Evolutionary conservation across 2,329 filamentous ascomycete genomes (phyloP).

Genomic region (Sclerotinia sclerotiorum): DNA sequence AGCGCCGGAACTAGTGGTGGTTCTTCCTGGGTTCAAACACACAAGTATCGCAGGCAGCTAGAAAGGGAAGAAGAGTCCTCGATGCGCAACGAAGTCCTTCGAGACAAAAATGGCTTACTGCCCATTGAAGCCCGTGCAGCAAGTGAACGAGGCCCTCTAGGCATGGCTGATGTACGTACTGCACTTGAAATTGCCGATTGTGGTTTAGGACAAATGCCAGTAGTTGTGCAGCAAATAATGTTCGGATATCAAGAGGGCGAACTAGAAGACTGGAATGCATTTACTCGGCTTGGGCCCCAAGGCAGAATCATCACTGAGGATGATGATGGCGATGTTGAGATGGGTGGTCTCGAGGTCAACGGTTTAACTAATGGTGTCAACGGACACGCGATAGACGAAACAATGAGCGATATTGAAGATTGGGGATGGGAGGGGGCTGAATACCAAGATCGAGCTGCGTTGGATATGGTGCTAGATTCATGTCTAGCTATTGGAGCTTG

Average conservation of each 20-base stretch:
- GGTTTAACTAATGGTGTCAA: slow-evolving; percentile 22
- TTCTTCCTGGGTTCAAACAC: slow-evolving; percentile 73
- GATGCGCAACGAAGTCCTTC: slow-evolving; percentile 68
- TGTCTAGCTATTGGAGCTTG: slow-evolving; percentile 39
- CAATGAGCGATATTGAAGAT: slow-evolving; percentile 59
- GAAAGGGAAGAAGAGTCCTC: slow-evolving; percentile 72
- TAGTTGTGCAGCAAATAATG: slow-evolving; percentile 68
- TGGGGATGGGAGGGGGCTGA: slow-evolving; percentile 64
- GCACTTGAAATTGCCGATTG: slow-evolving; percentile 74
- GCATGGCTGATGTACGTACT: slow-evolving; percentile 75
- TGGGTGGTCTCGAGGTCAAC: slow-evolving; percentile 44
- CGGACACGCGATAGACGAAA: slow-evolving; percentile 50
- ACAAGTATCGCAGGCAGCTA: slow-evolving; percentile 73
- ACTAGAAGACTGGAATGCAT: slow-evolving; percentile 64
- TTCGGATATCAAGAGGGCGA: slow-evolving; percentile 74
- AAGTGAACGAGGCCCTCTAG: slow-evolving; percentile 67
- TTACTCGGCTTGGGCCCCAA: slow-evolving; percentile 45
- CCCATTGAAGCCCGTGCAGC: slow-evolving; percentile 79
- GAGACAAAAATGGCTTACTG: slow-evolving; percentile 74
- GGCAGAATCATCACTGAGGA: slow-evolving; percentile 40
- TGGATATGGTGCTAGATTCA: slow-evolving; percentile 54
- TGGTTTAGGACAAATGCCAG: slow-evolving; percentile 74
- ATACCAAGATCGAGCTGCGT: slow-evolving; percentile 49
- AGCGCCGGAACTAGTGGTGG: slow-evolving; percentile 64
- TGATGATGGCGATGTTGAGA: slow-evolving; percentile 41